These are phyloP conservation scores for Aspergillus sp. DNA, from an alignment of 2,329 filamentous ascomycete species.

Conservation along the genomic window DNA sequence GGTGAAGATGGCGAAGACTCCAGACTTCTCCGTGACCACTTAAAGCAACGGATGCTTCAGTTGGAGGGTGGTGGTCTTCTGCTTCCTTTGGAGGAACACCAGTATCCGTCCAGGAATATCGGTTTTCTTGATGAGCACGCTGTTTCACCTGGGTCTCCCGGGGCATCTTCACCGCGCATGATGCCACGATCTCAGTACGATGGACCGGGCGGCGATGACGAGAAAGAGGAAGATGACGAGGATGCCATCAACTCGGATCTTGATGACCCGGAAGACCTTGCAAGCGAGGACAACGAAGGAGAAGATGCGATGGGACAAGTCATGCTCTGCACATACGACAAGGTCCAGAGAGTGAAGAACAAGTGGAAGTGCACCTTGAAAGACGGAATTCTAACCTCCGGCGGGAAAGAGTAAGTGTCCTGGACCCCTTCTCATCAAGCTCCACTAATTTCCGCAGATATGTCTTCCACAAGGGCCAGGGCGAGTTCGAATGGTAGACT, in stretches of 20 bases:
- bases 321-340: constrained; percentile 99
- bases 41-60: constrained; percentile 32
- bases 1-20: constrained; percentile 29
- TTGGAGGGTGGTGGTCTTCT: constrained; percentile 40
- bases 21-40: constrained; percentile 33
- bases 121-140: constrained; percentile 18
- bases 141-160: constrained; percentile 2
- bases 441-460: constrained; percentile 46
- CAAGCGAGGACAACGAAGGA: constrained; percentile 75
- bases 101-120: constrained; percentile 24
- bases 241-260: constrained; percentile 98
- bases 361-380: constrained; percentile 99
- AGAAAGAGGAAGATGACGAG: constrained; percentile 62
- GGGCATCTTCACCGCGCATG: constrained; percentile 6
- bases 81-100: constrained; percentile 32
- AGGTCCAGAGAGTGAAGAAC: constrained; percentile 98
- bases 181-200: constrained; percentile 45
- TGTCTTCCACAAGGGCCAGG: constrained; percentile 94
- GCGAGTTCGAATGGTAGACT: constrained; percentile 90
- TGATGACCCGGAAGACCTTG: constrained; percentile 83
- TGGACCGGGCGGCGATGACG: constrained; percentile 40
- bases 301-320: constrained; percentile 77
- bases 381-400: constrained; percentile 87
- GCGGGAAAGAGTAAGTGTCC: constrained; percentile 69
- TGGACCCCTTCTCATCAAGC: not conserved